Evolutionary conservation across 306 rosid genomes (phyloP).

Genomic region (Cucurbita moschata): DNA sequence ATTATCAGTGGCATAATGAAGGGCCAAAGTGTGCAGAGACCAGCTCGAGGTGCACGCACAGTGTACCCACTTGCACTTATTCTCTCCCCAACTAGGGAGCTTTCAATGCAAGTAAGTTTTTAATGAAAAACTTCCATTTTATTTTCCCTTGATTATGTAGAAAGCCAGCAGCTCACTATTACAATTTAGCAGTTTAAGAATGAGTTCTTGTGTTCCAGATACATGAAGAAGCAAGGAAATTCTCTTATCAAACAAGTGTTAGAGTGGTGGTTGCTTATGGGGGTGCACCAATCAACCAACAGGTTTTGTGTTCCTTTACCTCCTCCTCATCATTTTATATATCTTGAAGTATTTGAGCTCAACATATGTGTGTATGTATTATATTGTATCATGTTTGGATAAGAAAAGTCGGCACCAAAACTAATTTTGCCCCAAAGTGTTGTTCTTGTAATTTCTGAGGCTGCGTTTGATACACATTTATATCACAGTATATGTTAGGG

Average conservation of each 20-base stretch:
- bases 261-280: constrained; percentile 90
- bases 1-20: constrained; percentile 79
- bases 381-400: neutral
- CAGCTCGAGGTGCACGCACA: constrained; percentile 59
- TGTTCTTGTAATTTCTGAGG: neutral
- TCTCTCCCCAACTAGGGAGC: constrained; percentile 88
- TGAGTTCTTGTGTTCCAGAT: constrained; percentile 36
- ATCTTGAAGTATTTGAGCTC: neutral
- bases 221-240: constrained; percentile 61
- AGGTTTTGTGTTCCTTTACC: constrained; percentile 26
- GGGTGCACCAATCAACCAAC: constrained; percentile 79
- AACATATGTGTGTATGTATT: neutral
- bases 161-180: neutral
- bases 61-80: constrained; percentile 79
- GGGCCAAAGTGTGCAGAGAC: constrained; percentile 48
- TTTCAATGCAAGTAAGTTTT: constrained; percentile 69
- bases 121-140: neutral
- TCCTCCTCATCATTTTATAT: neutral
- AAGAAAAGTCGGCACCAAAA: neutral
- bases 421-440: neutral
- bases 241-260: constrained; percentile 72
- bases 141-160: neutral
- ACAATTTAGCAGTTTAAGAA: neutral
- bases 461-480: neutral
- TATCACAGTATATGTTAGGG: neutral